Evolutionary conservation across 179 eudicot species (phyloP).

Genomic region (Gypsophila paniculata): DNA sequence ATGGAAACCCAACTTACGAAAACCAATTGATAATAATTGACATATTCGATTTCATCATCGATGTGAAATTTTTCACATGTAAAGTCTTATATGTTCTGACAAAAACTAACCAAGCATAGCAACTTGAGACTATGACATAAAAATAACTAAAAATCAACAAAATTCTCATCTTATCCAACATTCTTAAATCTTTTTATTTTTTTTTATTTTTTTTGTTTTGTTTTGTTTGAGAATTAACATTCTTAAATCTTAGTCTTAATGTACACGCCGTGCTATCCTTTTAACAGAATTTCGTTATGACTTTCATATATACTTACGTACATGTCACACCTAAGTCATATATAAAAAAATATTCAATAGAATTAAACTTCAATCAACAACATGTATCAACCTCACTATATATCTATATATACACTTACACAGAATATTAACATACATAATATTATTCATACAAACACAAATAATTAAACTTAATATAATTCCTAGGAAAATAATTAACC

Average conservation of each 20-base stretch:
- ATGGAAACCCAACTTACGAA: no score
- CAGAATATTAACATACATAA: background rate
- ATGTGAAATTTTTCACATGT: no score
- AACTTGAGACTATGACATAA: background rate
- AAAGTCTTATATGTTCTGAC: no score
- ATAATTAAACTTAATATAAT: no score
- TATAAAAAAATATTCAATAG: no score
- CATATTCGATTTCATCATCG: no score
- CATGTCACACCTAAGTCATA: background rate
- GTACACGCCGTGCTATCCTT: conserved; percentile 5
- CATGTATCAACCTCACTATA: background rate
- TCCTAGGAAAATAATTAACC: no score
- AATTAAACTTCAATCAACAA: conserved; percentile 16
- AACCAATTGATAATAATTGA: no score
- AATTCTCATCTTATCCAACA: background rate
- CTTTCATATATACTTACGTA: background rate
- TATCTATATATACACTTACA: background rate
- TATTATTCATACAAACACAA: no score
- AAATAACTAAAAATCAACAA: background rate
- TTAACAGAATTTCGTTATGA: background rate
- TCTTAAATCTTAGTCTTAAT: background rate
- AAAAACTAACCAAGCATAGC: background rate
- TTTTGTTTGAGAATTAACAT: no score
- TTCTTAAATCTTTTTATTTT: background rate
- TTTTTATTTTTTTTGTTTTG: no score